A percentile compares a stretch with the other conserved stretches of the same genome.
phyloP scores from a whole-genome alignment of 768 basidiomycete species.

The Pleurotus sapidus region DNA sequence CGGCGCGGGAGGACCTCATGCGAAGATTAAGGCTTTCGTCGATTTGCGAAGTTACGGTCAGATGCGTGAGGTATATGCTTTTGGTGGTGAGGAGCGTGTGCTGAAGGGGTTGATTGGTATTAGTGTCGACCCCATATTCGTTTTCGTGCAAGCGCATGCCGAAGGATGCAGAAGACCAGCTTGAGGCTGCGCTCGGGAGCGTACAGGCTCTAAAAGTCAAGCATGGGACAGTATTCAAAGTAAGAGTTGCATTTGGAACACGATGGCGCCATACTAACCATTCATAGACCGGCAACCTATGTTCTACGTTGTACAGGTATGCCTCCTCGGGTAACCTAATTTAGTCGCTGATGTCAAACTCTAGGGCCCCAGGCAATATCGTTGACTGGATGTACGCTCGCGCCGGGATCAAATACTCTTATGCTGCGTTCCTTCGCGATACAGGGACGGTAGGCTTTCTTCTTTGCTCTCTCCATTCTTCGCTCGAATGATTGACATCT shows the following conservation, averaged over 20 bases:
- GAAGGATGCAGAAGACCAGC: slow-evolving; percentile 71
- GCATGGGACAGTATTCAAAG: slow-evolving; percentile 57
- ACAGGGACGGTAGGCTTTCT: slow-evolving; percentile 57
- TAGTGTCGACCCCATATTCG: slow-evolving; percentile 80
- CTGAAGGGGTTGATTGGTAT: neutral
- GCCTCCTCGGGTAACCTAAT: slow-evolving; percentile 3
- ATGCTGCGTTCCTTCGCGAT: slow-evolving; percentile 64
- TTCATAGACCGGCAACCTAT: slow-evolving; percentile 41
- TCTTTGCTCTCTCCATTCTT: neutral
- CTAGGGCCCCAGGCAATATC: slow-evolving; percentile 57
- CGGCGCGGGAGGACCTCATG: neutral
- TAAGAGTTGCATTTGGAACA: slow-evolving; percentile 18
- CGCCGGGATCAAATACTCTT: slow-evolving; percentile 58
- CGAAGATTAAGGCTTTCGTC: slow-evolving; percentile 57
- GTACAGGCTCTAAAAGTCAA: slow-evolving; percentile 49
- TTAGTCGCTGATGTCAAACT: slow-evolving; percentile 8
- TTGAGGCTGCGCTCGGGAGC: slow-evolving; percentile 70
- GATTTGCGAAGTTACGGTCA: slow-evolving; percentile 84
- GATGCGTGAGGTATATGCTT: slow-evolving; percentile 51
- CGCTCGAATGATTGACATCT: slow-evolving; percentile 1
- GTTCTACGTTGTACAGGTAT: slow-evolving; percentile 41
- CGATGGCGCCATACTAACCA: neutral
- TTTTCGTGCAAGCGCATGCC: slow-evolving; percentile 63
- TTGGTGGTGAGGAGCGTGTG: no score
- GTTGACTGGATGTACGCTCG: slow-evolving; percentile 64